Base-by-base conservation (phyloP, 2,329 filamentous ascomycete species). In the Pseudocercospora macadamiae region DNA sequence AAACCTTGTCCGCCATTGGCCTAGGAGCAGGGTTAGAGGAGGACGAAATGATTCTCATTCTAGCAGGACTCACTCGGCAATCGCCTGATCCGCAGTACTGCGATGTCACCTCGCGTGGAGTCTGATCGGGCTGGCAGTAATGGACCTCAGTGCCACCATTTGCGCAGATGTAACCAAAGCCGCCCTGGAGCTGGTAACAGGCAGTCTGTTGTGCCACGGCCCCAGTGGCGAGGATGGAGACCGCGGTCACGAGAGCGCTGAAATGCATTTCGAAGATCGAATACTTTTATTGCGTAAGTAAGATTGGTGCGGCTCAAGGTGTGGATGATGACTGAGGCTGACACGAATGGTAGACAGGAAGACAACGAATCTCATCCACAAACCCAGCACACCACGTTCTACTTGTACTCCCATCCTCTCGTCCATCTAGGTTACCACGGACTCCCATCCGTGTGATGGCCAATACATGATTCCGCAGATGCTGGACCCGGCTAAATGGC, bases 141-240 rank as follows among this genome's bases (percentile, higher is more conserved):
- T 18, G 51, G 9, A 61, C 59, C 23, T 34, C 30, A 6, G 16
- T 16, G 4, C 51, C 44, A 26, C 51, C 55, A 6, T 42, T 39
- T 16, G 18, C 16, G 25, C 59, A 61, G 36, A 61, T 51, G 23
- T 61, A 61, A 21, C 59, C 59, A 21, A 37, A 57, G 34, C 55
- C 55, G 28, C 49, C 28, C 8, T 23, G 21, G 2, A 61, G 26
- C 45, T 57, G 30, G 44, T 23, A 45, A 21, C 59, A 61, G 26
- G 32, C 14, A 6, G 44, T 45, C 5, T 36, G 14, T 12, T 61
- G 54, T 3, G 54, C 28, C 57, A 55, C 44, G 25, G 18, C 42
- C 23, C 53, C 25, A 21, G 16, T 23, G 3, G 53, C 57, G 47
- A 60, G 32, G 32, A 34, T 34, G 10, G 32, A 37, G 4, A 34